Conservation (phyloP, 805 yeast species). For the Yarrowia deformans region DNA sequence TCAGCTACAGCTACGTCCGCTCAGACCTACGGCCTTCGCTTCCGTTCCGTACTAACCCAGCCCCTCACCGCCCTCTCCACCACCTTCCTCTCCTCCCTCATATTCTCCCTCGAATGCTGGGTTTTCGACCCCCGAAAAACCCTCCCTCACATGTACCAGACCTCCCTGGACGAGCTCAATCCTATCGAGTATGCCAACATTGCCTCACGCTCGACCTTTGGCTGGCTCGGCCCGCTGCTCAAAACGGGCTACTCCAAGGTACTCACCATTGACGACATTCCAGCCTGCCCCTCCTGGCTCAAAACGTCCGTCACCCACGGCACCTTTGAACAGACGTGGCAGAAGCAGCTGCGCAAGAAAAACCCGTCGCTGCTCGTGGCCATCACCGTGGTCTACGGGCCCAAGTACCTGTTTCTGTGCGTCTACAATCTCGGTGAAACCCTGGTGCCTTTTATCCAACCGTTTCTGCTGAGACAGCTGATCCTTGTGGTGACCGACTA, state of each 20-base stretch:
- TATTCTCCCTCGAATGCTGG: constrained; percentile 34
- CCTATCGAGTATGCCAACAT: constrained; percentile 56
- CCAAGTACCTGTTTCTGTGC: constrained; percentile 54
- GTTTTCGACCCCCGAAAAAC: constrained; percentile 29
- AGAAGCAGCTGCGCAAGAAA: constrained; percentile 42
- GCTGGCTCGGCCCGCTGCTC: constrained; percentile 69
- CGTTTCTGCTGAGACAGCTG: constrained; percentile 53
- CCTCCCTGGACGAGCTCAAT: constrained; percentile 2
- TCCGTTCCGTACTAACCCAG: not conserved
- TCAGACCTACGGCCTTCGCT: too few species aligned
- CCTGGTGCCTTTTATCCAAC: constrained; percentile 54
- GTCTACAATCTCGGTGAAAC: constrained; percentile 57
- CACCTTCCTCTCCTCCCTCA: constrained; percentile 27
- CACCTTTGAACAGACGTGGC: constrained; percentile 44
- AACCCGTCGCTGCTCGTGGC: constrained; percentile 40
- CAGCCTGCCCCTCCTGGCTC: constrained; percentile 51
- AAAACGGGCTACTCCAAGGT: constrained; percentile 58
- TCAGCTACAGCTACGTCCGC: too few species aligned
- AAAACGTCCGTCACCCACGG: constrained; percentile 44
- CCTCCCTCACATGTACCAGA: constrained; percentile 8
- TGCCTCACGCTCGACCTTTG: constrained; percentile 61
- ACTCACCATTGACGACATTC: constrained; percentile 50
- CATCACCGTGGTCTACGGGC: constrained; percentile 54
- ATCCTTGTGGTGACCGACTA: constrained; percentile 59
- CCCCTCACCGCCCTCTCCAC: not conserved